Percentiles rank a stretch among this genome's conserved stretches.
These are phyloP conservation scores for Penicillium subrubescens DNA, from an alignment of 495 filamentous ascomycete species.

Conservation along the genomic window DNA sequence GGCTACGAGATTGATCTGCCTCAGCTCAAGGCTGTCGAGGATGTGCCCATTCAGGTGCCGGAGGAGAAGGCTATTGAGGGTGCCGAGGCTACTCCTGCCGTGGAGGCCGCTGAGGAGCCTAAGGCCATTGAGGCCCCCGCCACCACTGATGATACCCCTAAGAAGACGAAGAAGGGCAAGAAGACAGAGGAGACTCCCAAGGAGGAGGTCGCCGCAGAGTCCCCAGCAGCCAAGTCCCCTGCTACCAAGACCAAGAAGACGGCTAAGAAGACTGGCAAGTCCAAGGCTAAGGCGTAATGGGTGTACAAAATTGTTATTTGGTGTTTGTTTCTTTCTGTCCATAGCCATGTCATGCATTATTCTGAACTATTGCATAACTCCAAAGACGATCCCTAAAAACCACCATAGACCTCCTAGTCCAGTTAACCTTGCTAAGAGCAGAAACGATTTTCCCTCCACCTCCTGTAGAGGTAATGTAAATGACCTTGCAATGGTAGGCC, in stretches of 20 bases:
- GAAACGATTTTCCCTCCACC: too few relatives aligned
- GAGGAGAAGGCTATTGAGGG: constrained; percentile 33
- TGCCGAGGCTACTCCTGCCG: constrained; percentile 22
- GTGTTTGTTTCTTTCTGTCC: constrained; percentile 22
- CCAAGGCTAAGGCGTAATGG: constrained; percentile 39
- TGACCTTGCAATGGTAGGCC: too few relatives aligned
- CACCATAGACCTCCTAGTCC: neutral
- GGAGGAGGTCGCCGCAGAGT: constrained; percentile 26
- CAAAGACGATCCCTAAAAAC: neutral
- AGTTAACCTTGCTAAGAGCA: too few relatives aligned
- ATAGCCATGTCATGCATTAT: constrained; percentile 20
- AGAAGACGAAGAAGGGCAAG: constrained; percentile 44
- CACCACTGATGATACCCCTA: constrained; percentile 36
- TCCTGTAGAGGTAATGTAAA: too few relatives aligned
- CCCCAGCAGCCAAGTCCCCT: constrained; percentile 26
- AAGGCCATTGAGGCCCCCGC: constrained; percentile 34
- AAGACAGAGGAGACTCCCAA: constrained; percentile 35
- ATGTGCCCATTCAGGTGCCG: constrained; percentile 55
- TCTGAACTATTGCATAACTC: neutral
- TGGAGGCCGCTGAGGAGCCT: constrained; percentile 26
- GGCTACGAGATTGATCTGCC: constrained; percentile 86
- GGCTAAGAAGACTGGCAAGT: constrained; percentile 41
- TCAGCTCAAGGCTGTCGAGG: constrained; percentile 66
- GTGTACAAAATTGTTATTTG: constrained; percentile 27
- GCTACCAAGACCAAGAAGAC: constrained; percentile 36